phyloP scores from a whole-genome alignment of 345 rosid species.

The Syzygium aqueum region DNA sequence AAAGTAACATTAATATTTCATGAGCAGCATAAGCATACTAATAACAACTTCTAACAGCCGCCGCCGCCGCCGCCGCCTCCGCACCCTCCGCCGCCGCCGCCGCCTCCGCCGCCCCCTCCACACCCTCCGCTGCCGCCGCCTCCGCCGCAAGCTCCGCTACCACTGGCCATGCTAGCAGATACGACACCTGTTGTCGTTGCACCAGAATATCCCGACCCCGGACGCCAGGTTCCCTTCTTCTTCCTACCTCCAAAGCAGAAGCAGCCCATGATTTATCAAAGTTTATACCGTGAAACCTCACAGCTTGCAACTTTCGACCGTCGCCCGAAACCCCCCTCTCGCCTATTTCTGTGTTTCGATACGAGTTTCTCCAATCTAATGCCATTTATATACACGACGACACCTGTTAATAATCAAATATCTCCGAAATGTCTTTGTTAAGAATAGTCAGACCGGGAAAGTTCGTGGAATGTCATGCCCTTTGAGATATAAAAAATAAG shows the following conservation, averaged over 20 bases:
- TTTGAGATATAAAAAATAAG: too few relatives aligned
- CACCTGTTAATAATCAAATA: not conserved
- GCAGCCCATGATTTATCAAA: not conserved
- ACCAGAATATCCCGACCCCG: not conserved
- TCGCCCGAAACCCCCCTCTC: not conserved
- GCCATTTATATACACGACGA: not conserved
- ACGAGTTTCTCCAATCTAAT: not conserved
- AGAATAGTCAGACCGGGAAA: not conserved
- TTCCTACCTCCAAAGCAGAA: not conserved
- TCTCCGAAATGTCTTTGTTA: not conserved
- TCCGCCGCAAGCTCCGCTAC: not conserved
- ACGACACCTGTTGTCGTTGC: not conserved
- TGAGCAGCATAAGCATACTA: not conserved
- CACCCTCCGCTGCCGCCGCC: rapidly evolving
- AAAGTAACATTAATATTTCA: not conserved
- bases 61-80: not conserved
- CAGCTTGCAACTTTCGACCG: not conserved
- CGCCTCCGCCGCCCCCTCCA: rapidly evolving
- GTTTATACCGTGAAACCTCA: not conserved
- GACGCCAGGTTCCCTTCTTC: not conserved
- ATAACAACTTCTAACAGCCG: not conserved
- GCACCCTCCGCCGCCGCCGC: not conserved
- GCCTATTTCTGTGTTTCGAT: not conserved
- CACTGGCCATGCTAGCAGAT: not conserved
- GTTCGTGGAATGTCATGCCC: not conserved